A percentile compares a stretch with the other conserved stretches of the same genome.
phyloP scores from a whole-genome alignment of 140 eudicot species.

The Erigeron philadelphicus region DNA sequence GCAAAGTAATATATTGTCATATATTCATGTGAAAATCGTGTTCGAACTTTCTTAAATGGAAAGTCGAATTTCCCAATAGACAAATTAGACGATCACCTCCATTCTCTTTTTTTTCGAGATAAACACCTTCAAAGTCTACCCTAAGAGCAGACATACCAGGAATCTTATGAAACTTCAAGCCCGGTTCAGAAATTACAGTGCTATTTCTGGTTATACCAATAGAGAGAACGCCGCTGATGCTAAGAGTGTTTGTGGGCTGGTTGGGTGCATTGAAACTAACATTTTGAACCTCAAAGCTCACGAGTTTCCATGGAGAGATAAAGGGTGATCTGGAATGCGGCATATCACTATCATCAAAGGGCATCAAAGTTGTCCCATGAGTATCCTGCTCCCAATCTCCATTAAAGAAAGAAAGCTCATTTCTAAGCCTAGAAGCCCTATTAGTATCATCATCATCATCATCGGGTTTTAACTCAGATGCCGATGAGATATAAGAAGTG shows the following conservation, averaged over 20 bases:
- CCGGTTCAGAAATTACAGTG: constrained; percentile 13
- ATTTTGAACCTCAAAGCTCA: constrained; percentile 38
- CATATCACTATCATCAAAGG: constrained; percentile 42
- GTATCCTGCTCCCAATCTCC: constrained; percentile 45
- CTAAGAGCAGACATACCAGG: constrained; percentile 41
- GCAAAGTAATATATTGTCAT: constrained; percentile 1
- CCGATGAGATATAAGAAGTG: constrained; percentile 27
- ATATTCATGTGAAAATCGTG: constrained; percentile 7
- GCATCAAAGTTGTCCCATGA: constrained; percentile 36
- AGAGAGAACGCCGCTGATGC: constrained; percentile 30
- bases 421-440: constrained; percentile 9
- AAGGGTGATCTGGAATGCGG: constrained; percentile 13
- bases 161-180: constrained; percentile 20
- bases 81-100: constrained; percentile 30
- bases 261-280: constrained; percentile 16
- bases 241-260: constrained; percentile 26
- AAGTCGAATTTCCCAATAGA: constrained; percentile 41
- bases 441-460: background rate
- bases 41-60: constrained; percentile 29
- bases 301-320: constrained; percentile 36
- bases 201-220: constrained; percentile 37
- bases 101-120: constrained; percentile 30
- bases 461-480: constrained; percentile 32
- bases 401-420: constrained; percentile 39
- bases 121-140: constrained; percentile 39